Evolutionary conservation across 164 flowering plant species (phyloP).

Genomic region (Cinnamomum chago): DNA sequence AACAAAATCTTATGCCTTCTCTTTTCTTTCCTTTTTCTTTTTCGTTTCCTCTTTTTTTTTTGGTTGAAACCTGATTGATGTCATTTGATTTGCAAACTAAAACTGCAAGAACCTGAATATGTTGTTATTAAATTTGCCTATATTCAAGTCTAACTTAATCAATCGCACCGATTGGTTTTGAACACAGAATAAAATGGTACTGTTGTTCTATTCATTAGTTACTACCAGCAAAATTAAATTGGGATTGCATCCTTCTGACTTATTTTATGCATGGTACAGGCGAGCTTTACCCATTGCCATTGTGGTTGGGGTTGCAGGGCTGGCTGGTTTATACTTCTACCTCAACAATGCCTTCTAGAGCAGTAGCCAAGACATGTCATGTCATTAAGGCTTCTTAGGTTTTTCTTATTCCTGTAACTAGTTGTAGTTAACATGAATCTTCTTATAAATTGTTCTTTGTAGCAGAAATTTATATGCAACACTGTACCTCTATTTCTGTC

Average conservation of each 20-base stretch:
- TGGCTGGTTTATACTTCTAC: slow-evolving; percentile 77
- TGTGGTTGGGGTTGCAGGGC: slow-evolving; percentile 57
- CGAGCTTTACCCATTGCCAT: slow-evolving; percentile 68
- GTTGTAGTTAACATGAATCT: not conserved
- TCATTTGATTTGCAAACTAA: no score
- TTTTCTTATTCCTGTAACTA: not conserved
- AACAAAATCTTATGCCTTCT: no score
- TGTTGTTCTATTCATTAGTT: not conserved
- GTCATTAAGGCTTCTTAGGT: not conserved
- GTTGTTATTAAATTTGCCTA: not conserved
- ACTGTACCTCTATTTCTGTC: not conserved
- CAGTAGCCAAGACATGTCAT: not conserved
- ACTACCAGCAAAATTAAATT: not conserved
- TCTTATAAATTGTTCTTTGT: not conserved
- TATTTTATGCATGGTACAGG: slow-evolving; percentile 36
- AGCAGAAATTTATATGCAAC: not conserved
- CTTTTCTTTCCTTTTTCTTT: no score
- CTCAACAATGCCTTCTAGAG: slow-evolving; percentile 50
- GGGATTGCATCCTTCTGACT: not conserved
- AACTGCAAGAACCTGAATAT: no score
- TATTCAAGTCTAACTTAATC: not conserved
- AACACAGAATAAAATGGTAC: not conserved
- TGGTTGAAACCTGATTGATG: not conserved
- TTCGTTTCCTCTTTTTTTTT: no score
- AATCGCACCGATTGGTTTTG: not conserved